Evolutionary conservation across 371 early-diverging fungal species (phyloP).

Genomic region (Saksenaea vasiformis): DNA sequence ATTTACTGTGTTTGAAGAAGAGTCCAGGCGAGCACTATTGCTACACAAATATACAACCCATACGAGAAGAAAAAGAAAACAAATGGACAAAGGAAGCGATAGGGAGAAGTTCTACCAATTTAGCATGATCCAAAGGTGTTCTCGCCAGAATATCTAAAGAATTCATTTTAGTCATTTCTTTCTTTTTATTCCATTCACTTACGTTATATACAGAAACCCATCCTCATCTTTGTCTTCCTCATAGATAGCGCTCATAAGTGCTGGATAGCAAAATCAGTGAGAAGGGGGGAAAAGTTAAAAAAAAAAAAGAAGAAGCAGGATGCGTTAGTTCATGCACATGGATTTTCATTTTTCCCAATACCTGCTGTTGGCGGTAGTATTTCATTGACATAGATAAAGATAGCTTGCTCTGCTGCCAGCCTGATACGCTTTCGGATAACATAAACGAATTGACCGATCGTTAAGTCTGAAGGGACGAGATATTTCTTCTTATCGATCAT

Average conservation of each 20-base stretch:
- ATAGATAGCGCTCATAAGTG: constrained; percentile 87
- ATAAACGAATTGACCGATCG: constrained; percentile 97
- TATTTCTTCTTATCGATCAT: constrained; percentile 98
- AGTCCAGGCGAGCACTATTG: neutral
- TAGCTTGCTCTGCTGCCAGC: constrained; percentile 94
- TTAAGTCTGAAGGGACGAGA: constrained; percentile 94
- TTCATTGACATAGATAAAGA: constrained; percentile 97
- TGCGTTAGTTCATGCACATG: neutral
- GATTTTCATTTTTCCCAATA: constrained; percentile 12
- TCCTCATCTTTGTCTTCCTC: constrained; percentile 96
- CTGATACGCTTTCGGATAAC: constrained; percentile 94
- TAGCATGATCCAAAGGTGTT: constrained; percentile 72
- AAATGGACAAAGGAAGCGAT: constrained; percentile 3
- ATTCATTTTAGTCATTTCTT: neutral
- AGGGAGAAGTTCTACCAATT: neutral
- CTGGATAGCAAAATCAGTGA: constrained; percentile 22
- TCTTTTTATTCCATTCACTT: constrained; percentile 15
- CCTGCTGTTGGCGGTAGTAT: constrained; percentile 87
- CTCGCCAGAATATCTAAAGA: constrained; percentile 74
- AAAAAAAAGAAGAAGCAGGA: neutral
- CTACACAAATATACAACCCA: constrained; percentile 1
- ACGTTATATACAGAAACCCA: constrained; percentile 92
- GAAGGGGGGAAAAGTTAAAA: neutral
- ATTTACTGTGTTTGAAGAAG: neutral
- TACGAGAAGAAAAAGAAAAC: constrained; percentile 2